Percentiles rank a stretch among this genome's conserved stretches.
phyloP scores from a whole-genome alignment of 2,329 filamentous ascomycete species.

The Claviceps africana region DNA sequence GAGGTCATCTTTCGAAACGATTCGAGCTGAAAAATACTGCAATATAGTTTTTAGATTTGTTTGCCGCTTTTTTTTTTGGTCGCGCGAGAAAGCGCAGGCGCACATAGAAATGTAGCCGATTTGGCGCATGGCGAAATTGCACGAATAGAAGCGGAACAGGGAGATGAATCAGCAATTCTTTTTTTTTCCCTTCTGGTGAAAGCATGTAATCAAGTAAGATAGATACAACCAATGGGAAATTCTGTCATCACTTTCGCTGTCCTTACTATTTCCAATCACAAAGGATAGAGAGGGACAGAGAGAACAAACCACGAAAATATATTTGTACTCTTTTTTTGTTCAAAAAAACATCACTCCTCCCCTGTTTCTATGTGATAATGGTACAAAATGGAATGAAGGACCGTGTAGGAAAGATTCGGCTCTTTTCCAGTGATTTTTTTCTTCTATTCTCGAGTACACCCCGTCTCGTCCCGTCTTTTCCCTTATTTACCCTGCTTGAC shows the following conservation, averaged over 20 bases:
- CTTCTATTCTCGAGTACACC: not conserved
- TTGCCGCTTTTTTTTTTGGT: not conserved
- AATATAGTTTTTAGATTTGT: not conserved
- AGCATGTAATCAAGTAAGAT: no score
- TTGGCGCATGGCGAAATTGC: no score
- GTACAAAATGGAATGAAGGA: constrained; percentile 16
- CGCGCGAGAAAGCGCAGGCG: not conserved
- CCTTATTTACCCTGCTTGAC: constrained; percentile 73
- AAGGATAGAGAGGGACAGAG: not conserved
- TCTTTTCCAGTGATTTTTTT: not conserved
- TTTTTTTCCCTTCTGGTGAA: no score
- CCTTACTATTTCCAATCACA: not conserved
- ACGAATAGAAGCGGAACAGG: no score
- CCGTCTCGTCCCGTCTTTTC: constrained; percentile 3
- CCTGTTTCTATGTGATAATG: constrained; percentile 19
- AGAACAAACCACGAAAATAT: not conserved
- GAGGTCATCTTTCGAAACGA: not conserved
- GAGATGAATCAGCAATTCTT: no score
- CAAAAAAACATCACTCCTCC: not conserved
- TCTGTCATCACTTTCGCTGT: not conserved
- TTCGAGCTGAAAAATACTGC: not conserved
- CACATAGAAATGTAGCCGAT: no score
- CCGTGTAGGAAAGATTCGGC: not conserved
- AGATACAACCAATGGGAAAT: no score
- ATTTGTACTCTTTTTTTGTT: not conserved